Percentiles rank a stretch among this genome's conserved stretches.
Conservation (phyloP, 139 green algal genomes). For the Dunaliella sp. region DNA sequence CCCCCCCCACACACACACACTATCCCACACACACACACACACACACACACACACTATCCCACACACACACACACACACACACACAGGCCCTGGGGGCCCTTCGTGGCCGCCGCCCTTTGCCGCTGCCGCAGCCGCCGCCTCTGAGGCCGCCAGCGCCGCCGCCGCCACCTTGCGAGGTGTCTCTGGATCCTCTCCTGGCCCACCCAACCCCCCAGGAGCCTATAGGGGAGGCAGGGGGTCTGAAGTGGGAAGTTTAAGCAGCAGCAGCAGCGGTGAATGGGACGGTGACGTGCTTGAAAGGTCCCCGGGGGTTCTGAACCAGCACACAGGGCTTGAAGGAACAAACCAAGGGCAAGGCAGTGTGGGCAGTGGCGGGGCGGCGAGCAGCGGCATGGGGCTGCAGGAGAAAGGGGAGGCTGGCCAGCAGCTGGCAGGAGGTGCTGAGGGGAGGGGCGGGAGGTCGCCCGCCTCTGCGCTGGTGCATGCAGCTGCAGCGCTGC, state of each 20-base stretch:
- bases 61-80: too few species aligned
- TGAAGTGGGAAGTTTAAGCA: too few species aligned
- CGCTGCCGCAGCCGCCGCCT: neutral
- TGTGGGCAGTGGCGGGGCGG: neutral
- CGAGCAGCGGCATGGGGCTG: neutral
- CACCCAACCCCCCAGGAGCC: neutral
- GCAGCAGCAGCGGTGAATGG: neutral
- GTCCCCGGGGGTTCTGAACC: too few species aligned
- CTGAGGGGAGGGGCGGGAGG: neutral
- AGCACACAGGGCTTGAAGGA: too few species aligned
- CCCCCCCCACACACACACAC: too few species aligned
- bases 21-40: too few species aligned
- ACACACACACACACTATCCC: too few species aligned
- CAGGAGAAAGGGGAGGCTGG: constrained; percentile 12
- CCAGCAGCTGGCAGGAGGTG: too few species aligned
- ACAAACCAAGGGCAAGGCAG: too few species aligned
- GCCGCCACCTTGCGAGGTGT: neutral
- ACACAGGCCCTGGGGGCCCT: too few species aligned
- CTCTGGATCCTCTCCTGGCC: neutral
- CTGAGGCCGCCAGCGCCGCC: neutral
- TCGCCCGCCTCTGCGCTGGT: constrained; percentile 11
- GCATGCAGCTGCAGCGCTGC: constrained; percentile 33
- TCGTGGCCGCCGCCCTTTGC: neutral
- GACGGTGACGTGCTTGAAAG: neutral
- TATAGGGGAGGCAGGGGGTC: constrained; percentile 5